Percentiles rank a stretch among this genome's conserved stretches.
phyloP scores from a whole-genome alignment of 2,329 filamentous ascomycete genomes.

The Pleochaeta shiraiana region DNA sequence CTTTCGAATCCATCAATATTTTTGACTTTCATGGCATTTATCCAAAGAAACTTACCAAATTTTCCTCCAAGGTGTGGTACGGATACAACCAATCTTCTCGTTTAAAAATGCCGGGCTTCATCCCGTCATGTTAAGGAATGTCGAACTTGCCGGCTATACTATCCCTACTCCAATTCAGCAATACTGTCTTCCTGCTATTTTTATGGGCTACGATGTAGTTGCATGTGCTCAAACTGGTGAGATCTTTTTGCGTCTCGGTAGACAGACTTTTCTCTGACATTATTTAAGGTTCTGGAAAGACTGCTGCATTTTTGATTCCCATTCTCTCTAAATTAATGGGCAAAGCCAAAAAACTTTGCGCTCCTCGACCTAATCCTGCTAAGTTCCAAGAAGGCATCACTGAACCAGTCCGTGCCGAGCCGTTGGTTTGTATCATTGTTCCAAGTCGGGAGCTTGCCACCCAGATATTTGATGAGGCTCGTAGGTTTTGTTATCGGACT shows the following conservation, averaged over 20 bases:
- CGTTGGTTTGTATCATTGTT: slow-evolving; percentile 63
- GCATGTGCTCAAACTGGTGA: slow-evolving; percentile 82
- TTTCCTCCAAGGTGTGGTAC: slow-evolving; percentile 26
- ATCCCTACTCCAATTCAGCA: slow-evolving; percentile 71
- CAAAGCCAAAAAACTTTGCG: slow-evolving; percentile 74
- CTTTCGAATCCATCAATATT: background rate
- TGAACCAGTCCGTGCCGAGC: slow-evolving; percentile 48
- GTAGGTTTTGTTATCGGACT: slow-evolving; percentile 80
- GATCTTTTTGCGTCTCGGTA: slow-evolving; percentile 10
- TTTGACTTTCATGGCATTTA: background rate
- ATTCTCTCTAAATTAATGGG: slow-evolving; percentile 86
- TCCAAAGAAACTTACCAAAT: slow-evolving; percentile 10
- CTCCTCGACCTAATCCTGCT: slow-evolving; percentile 45
- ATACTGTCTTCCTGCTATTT: slow-evolving; percentile 62
- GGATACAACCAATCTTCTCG: slow-evolving; percentile 27
- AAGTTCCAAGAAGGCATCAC: slow-evolving; percentile 28
- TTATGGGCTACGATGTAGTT: slow-evolving; percentile 60
- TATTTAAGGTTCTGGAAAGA: slow-evolving; percentile 72
- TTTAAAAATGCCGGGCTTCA: slow-evolving; percentile 71
- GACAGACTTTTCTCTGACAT: background rate
- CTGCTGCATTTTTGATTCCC: slow-evolving; percentile 75
- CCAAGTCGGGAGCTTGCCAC: slow-evolving; percentile 80
- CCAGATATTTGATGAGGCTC: slow-evolving; percentile 88
- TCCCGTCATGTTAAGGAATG: slow-evolving; percentile 59
- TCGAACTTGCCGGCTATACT: slow-evolving; percentile 47